phyloP scores from a whole-genome alignment of 176 grass and related monocot genomes.

The Dactylis glomerata region DNA sequence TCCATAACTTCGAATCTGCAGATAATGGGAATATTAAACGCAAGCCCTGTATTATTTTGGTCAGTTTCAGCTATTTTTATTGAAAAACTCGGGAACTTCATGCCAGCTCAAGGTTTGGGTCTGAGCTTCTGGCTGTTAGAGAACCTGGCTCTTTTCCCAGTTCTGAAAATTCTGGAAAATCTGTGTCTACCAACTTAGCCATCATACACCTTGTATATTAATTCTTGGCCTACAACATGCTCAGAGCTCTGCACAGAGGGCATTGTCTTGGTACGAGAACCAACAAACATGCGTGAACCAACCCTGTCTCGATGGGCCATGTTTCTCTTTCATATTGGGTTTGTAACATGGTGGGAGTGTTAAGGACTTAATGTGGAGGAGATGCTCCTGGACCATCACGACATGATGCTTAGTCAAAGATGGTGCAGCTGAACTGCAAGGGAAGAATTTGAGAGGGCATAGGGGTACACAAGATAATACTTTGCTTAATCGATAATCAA shows the following conservation, averaged over 20 bases:
- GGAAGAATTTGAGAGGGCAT: background rate
- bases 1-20: background rate
- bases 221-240: background rate
- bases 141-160: background rate
- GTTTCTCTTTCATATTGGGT: background rate
- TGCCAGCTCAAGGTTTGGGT: background rate
- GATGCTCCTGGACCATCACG: background rate
- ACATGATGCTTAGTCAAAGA: background rate
- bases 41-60: background rate
- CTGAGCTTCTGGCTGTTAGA: background rate
- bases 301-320: background rate
- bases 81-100: background rate
- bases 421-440: background rate
- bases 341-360: background rate
- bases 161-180: background rate
- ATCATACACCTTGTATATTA: background rate
- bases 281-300: background rate
- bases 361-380: background rate
- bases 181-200: background rate
- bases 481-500: background rate
- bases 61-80: background rate
- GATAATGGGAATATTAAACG: background rate
- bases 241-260: background rate
- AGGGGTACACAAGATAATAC: background rate
- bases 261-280: background rate